Base-by-base conservation (phyloP, 106 monocot genomes). In the Posidonia australis region DNA sequence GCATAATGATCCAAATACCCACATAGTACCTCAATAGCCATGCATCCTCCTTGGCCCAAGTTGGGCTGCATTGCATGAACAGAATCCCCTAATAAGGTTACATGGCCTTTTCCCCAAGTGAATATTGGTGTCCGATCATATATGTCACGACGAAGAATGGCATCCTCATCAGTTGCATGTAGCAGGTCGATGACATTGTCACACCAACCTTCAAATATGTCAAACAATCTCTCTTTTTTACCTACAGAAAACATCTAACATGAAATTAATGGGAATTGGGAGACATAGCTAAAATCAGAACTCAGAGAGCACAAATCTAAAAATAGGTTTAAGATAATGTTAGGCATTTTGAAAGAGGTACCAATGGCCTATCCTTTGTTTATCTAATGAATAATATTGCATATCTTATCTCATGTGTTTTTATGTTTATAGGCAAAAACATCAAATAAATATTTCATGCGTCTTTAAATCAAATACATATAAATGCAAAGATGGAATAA, bases 61-160 rank as follows among this genome's bases (percentile, higher is more conserved):
- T 98, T 98, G 62, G 98, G 98, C 65, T 91, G 98, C 98, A 98
- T 98, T 28, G 98, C 98, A 87, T 98, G 98, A 17, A 83, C 85
- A 47, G 98, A 91, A 67, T 98, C 98, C 7, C 98, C 98, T 44
- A 98, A 82, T 79, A 98, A 83, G 46, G 87, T 98, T 14, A 88
- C 85, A 45, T 85, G 69, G 47, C 98, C 98, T 63, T 81, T 91
- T 46, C 91, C 90, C 98, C 98, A 98, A 22, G 65, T 91, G 19
- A 88, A 68, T 55, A 80, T 79, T 55, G 98, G 98, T 43, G 77
- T 20, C 13, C 87, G 83, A 61, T 98, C 98, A 76, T 91, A 98
- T 51, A 98, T 98, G 63, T 98, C 98, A 71, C 98, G 91, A 51
- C 98, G 84, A 63, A 98, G 76, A 77, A 98, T 83, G n/a, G 64